Evolutionary conservation across 169 alveolate species (phyloP).

Genomic region (Plasmodium relictum): DNA sequence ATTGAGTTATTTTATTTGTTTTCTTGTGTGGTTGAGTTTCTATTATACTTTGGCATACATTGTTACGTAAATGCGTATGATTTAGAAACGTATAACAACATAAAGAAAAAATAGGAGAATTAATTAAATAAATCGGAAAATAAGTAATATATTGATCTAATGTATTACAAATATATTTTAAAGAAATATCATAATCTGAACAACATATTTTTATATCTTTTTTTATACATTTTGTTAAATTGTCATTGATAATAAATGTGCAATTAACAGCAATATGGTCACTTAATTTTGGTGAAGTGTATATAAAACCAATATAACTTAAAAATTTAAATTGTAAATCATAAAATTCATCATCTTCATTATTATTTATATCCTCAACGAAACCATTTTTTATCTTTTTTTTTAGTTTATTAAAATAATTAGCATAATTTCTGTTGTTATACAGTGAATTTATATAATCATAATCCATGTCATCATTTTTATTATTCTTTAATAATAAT

Average conservation of each 20-base stretch:
- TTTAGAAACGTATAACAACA: constrained; percentile 2
- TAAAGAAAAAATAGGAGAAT: constrained; percentile 33
- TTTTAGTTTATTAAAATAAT: constrained; percentile 26
- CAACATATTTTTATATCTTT: constrained; percentile 24
- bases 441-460: constrained; percentile 6
- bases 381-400: constrained; percentile 13
- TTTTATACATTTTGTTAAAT: neutral
- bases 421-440: constrained; percentile 37
- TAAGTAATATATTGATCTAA: constrained; percentile 18
- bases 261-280: constrained; percentile 75
- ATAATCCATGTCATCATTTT: neutral
- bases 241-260: constrained; percentile 6
- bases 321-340: constrained; percentile 41
- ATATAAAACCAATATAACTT: constrained; percentile 74
- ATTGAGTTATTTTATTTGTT: constrained; percentile 60
- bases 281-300: constrained; percentile 60
- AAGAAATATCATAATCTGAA: constrained; percentile 20
- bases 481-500: neutral
- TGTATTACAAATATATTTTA: constrained; percentile 10
- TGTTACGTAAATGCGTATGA: constrained; percentile 31
- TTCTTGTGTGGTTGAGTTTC: constrained; percentile 53
- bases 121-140: constrained; percentile 27
- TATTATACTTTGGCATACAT: constrained; percentile 13
- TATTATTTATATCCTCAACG: neutral
- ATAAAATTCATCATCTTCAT: constrained; percentile 29